Base-by-base conservation (phyloP, 768 basidiomycete genomes). In the Leccinellum albellum region DNA sequence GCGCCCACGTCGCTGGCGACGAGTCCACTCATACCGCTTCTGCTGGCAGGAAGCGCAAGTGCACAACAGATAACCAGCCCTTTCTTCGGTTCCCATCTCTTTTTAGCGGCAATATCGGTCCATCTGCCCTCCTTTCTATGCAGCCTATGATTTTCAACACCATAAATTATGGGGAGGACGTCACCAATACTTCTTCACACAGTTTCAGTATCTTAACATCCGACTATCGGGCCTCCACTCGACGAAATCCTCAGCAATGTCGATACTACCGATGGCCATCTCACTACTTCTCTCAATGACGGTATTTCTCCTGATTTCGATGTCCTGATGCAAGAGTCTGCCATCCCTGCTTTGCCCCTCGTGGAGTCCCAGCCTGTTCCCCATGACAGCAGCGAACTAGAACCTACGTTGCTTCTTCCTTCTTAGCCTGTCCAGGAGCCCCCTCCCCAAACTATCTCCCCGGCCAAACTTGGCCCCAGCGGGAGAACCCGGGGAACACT, bases 131-230 rank as follows among this genome's bases (percentile, higher is more conserved):
- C 8, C 78, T 93, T 52, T 85, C 81, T 64, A 78, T 85, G 3
- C 74, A 85, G 29, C 88, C 88, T 1, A 82, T 87, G n/a, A 69
- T 83, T 33, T 82, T 86, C 70, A 85, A 78, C 59, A 69, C 79
- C 54, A 81, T 86, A 81, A 88, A 84, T 66, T 91, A 91, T 70
- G 90, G 88, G 53, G 90, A 91, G 73, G 89, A 85, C 49, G 77
- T 85, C 64, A 81, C 74, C 65, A 73, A 76, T 59, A 72, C 28
- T 21, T 66, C 68, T 56, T 75, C 81, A 21, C 79, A 83, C 56
- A 73, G 78, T 33, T 81, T 90, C 65, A 79, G 79, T 29, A 8
- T 71, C 83, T 92, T 59, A 50, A 89, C 9, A 90, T 89, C 10
- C 8, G 0, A 92, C 91, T 42, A 91, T 92, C 66, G 89, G 92